A percentile compares a stretch with the other conserved stretches of the same genome.
These are phyloP conservation scores for Rhizomucor pusillus DNA, from an alignment of 371 early-diverging fungal species.

Conservation along the genomic window DNA sequence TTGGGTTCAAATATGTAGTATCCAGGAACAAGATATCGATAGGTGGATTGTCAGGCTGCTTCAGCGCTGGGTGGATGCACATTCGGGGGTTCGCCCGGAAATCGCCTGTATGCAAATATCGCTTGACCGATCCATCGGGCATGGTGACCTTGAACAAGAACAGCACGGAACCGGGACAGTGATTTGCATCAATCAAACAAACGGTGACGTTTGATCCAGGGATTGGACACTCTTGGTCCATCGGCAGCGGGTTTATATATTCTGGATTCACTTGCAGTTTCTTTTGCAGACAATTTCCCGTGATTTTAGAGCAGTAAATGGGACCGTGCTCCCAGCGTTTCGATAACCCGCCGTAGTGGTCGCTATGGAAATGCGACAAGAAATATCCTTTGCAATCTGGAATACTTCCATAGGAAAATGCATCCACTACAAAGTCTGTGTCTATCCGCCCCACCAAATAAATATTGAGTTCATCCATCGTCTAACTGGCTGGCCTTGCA, in stretches of 20 bases:
- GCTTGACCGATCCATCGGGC: conserved; percentile 12
- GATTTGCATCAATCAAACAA: conserved; percentile 86
- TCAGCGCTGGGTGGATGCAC: conserved; percentile 44
- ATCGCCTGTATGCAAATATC: conserved; percentile 91
- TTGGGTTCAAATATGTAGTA: conserved; percentile 85
- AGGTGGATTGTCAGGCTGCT: conserved; percentile 40
- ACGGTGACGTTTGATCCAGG: conserved; percentile 47
- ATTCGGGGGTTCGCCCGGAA: conserved; percentile 75
- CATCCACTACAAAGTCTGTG: conserved; percentile 87
- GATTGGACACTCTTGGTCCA: conserved; percentile 51
- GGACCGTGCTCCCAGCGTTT: conserved; percentile 68
- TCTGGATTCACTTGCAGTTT: conserved; percentile 60
- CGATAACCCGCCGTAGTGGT: conserved; percentile 86
- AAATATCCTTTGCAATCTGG: conserved; percentile 79
- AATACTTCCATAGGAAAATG: conserved; percentile 83
- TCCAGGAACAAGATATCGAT: conserved; percentile 85
- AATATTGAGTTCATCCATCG: no score
- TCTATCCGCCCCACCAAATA: conserved; percentile 35
- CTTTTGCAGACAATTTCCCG: conserved; percentile 72
- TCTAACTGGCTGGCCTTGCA: background rate
- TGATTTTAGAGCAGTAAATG: conserved; percentile 87
- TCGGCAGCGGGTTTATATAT: conserved; percentile 64
- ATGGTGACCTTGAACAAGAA: conserved; percentile 71
- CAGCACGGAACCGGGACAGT: conserved; percentile 92
- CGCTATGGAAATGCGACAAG: conserved; percentile 87